Evolutionary conservation across 176 grass and related monocot genomes (phyloP), one percentile per base, ranked within the genome.

Genomic region (Aegilops tauschii): DNA sequence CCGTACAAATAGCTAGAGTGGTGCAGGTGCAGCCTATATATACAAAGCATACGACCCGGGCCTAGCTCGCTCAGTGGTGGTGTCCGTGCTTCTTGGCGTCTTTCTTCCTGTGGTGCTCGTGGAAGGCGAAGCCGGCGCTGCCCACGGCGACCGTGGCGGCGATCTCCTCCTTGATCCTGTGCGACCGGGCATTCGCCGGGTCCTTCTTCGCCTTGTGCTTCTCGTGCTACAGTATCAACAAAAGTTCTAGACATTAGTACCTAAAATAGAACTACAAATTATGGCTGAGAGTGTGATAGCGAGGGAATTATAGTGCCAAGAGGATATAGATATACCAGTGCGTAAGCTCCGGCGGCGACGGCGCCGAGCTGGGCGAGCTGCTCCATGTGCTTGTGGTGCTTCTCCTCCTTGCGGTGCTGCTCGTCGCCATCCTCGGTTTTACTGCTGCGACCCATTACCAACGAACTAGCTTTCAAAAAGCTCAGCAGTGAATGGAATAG

Each of bases 331-430:
- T 25, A 25, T 25, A 32, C 91, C 61, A 93, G 13, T 20, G 91
- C 91, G 35, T 90, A 96, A 11, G 91, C 91, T 40, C 91, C 91
- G 6, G 91, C 91, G 31, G 94, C 91, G 9, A 96, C 5, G 37
- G 87, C 31, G n/a, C 89, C 84, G 44, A 96, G 77, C 73, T 65
- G 78, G 31, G 89, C 85, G 47, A 93, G 82, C 28, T 93, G 86
- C 73, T 93, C 94, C 85, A 80, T 36, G 78, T 91, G 94, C 82
- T 96, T 96, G 87, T 96, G 89, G 52, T 93, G 87, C 85, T 93
- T 96, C 89, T 86, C 94, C 74, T 95, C 42, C 80, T 95, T 92
- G 42, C 34, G 34, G 34, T 35, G 34, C 34, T 35, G 34, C 39
- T 40, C 39, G 39, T 7, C 2, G 10, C 9, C 11, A 0, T 11